Evolutionary conservation across 805 yeast species (phyloP), one percentile per base, ranked within the genome.

Genomic region (Ogataea salicorniae): DNA sequence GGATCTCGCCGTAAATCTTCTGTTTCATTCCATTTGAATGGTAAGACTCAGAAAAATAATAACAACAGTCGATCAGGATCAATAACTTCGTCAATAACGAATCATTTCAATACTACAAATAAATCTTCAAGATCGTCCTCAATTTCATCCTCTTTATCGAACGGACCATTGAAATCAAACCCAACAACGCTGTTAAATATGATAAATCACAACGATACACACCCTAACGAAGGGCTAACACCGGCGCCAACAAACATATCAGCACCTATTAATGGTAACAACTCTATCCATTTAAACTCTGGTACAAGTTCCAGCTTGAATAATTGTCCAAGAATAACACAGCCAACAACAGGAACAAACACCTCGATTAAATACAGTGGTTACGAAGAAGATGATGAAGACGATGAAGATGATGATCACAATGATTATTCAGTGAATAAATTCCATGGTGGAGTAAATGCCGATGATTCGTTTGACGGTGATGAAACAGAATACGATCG

Each of bases 1-100:
- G 63, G 64, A 15, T 42, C 52, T 9, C 40, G 56, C 33, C 54
- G 66, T 41, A 59, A 61, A 47, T 59, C 66, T 3, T 60, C 62
- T 4, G 51, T 62, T 36, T 58, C 63, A 6, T 63, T 64, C 49
- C 59, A 55, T n/a, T 35, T 55, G 18, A 46, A 46, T 34, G 40
- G 48, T 31, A 49, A 52, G 9, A 11, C 13, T 26, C 31, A 8
- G 20, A 26, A 26, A 26, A 8, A 51, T 48, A 36, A 4, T 20
- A 20, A 20, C 20, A 48, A 54, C 16, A 52, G 56, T 26, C 43
- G 63, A 37, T 53, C 60, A 37, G 64, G 60, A 0, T 59, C 64
- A 2, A 17, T 57, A 14, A 41, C 60, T 0, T 48, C 51, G 2
- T 48, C 51, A 20, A 45, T 48, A 6, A 42, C 46, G 15, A 18